These are phyloP conservation scores for Canavalia gladiata DNA, from an alignment of 306 rosid species.

Conservation along the genomic window DNA sequence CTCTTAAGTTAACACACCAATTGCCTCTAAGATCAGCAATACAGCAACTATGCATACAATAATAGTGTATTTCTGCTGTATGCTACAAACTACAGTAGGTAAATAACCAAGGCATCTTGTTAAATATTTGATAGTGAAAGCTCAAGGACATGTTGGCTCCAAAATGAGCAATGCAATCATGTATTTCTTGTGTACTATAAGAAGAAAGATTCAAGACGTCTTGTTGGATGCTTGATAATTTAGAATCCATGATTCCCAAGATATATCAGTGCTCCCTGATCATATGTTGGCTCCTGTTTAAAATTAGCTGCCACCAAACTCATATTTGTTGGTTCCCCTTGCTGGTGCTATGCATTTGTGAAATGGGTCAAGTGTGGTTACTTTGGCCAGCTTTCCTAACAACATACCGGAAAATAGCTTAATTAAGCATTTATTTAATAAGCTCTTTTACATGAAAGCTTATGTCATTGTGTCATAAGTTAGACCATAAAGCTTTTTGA, in stretches of 20 bases:
- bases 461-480: no score
- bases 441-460: no score
- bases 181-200: constrained; percentile 1
- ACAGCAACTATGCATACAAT: background rate
- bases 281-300: background rate
- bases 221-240: constrained; percentile 19
- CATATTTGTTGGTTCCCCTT: no score
- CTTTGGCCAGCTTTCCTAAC: constrained; percentile 5
- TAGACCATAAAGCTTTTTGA: background rate
- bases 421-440: background rate
- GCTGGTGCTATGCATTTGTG: background rate
- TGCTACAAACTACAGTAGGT: constrained; percentile 10
- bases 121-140: background rate
- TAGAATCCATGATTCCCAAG: constrained; percentile 9
- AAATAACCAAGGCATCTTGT: background rate
- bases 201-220: background rate
- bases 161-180: background rate
- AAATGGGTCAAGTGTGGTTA: constrained; percentile 16
- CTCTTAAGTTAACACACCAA: background rate
- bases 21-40: background rate
- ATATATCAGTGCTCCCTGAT: constrained; percentile 7
- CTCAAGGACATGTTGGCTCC: constrained; percentile 2
- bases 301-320: constrained; percentile 13
- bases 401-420: background rate
- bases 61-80: constrained; percentile 4